Evolutionary conservation across 768 basidiomycete genomes (phyloP), one percentile per base, ranked within the genome.

Genomic region (Psilocybe cubensis): DNA sequence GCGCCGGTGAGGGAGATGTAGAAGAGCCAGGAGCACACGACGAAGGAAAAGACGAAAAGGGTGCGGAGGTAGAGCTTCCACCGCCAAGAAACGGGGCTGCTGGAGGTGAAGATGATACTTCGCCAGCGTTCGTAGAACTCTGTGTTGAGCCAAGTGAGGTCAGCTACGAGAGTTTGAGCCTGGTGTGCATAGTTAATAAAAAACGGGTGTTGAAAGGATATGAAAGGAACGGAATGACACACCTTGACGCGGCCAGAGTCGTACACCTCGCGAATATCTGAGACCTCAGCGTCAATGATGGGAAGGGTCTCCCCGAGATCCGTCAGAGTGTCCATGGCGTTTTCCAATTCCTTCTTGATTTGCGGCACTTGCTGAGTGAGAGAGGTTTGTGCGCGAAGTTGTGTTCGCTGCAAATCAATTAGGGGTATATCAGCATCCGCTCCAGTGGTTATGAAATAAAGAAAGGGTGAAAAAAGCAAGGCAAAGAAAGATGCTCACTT

Each of bases 71-170:
- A 71, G 6, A 73, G 70, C 66, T 87, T 90, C 88, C 86, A 89
- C 42, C 82, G 80, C 76, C 80, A 79, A 21, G 89, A 88, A 20
- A 91, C 89, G 1, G 91, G 91, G 46, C 86, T 85, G 2, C 79
- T 78, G 2, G 85, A 77, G 0, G 89, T 87, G 76, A 92, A 92
- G 64, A 92, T 85, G 72, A 85, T 87, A 21, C 80, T 71, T 41
- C 88, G 82, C 83, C 87, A 88, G 11, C 90, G 87, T 68, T 87
- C 85, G 55, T 88, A 87, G 68, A 89, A 86, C 46, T 88, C 86
- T 0, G 87, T 91, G 67, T 92, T 91, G 21, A 91, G 77, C 90
- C 90, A 92, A 52, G 78, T 78, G 42, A 92, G 74, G 52, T 86
- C 86, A 2, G 70, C 69, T n/a, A 86, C 83, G 17, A 92, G 83